Evolutionary conservation across 2,329 filamentous ascomycete genomes (phyloP).

Genomic region (Nigrospora oryzae): DNA sequence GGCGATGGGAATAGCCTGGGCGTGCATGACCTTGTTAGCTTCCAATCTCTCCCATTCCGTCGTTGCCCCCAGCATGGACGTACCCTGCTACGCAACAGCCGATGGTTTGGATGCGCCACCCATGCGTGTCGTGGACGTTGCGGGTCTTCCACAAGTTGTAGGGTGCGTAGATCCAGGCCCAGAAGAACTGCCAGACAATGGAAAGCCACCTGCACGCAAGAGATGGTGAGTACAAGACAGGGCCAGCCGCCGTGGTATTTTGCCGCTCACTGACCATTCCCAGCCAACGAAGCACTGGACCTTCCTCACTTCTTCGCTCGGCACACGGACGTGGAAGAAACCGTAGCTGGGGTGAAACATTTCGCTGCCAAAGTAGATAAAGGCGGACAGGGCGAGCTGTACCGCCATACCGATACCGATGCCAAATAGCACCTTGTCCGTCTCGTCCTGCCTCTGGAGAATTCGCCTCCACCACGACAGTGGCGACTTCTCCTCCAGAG

Average conservation of each 20-base stretch:
- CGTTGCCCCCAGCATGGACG: conserved; percentile 6
- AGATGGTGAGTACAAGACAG: background rate
- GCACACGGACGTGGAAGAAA: conserved; percentile 52
- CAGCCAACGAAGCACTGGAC: conserved; percentile 39
- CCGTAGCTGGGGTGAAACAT: conserved; percentile 57
- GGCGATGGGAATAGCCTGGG: conserved; percentile 54
- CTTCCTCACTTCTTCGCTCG: conserved; percentile 41
- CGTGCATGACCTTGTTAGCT: no score
- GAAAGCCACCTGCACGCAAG: conserved; percentile 43
- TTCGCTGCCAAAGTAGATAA: conserved; percentile 55
- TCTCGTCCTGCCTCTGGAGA: conserved; percentile 33
- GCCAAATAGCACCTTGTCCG: conserved; percentile 37
- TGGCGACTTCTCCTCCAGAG: conserved; percentile 10
- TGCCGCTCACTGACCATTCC: conserved; percentile 46
- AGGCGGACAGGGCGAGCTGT: conserved; percentile 50
- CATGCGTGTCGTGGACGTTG: conserved; percentile 54
- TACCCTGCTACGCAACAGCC: conserved; percentile 37
- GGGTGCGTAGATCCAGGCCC: conserved; percentile 55
- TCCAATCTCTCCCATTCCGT: no score
- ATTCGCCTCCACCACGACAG: conserved; percentile 8
- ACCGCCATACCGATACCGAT: conserved; percentile 45
- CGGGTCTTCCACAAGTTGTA: conserved; percentile 54
- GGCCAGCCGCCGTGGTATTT: background rate
- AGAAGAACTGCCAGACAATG: conserved; percentile 55
- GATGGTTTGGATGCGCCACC: conserved; percentile 58